Evolutionary conservation across 2,329 filamentous ascomycete species (phyloP), one percentile per base, ranked within the genome.

Genomic region (Claviceps sp.): DNA sequence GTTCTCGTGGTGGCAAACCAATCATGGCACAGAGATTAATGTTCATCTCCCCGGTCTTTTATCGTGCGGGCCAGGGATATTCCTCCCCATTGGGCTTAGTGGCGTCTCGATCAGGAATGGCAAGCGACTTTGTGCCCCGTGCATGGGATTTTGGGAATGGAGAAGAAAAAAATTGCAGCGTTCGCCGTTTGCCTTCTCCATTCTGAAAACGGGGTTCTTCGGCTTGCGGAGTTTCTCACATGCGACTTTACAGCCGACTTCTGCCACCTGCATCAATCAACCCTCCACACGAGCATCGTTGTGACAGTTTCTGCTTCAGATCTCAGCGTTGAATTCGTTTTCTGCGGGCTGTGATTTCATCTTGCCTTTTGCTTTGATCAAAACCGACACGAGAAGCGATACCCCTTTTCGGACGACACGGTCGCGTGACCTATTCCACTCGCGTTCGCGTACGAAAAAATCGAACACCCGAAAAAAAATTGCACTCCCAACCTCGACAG

Each of bases 21-120:
- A 56, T 55, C 47, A 54, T 10, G 17, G 24, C n/a, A n/a, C 30
- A 24, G 19, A 13, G 19, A 30, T 38, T 34, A 10, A 19, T 43
- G 45, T 24, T 49, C 55, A 41, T 44, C n/a, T 53, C 30, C 49
- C 55, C 55, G 55, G 51, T 51, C 50, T 40, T 55, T 56, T 56
- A 55, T 56, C 55, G 55, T 52, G 50, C 39, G 17, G 22, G 26
- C 43, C 37, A 48, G 34, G 43, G 14, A 17, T 30, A 34, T 14
- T 2, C 42, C 39, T 8, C 50, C 22, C 14, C 3, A 47, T 55
- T 39, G 7, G 54, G 51, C 2, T 48, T 51, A 41, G 49, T 44
- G 49, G 2, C 38, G 6, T 2, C 46, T 41, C n/a, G 39, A 50
- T 48, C 14, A 51, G 53, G 55, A 51, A 52, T 53, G 41, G 50